Evolutionary conservation across 2,329 filamentous ascomycete species (phyloP).

Genomic region (Mollisia scopiformis): DNA sequence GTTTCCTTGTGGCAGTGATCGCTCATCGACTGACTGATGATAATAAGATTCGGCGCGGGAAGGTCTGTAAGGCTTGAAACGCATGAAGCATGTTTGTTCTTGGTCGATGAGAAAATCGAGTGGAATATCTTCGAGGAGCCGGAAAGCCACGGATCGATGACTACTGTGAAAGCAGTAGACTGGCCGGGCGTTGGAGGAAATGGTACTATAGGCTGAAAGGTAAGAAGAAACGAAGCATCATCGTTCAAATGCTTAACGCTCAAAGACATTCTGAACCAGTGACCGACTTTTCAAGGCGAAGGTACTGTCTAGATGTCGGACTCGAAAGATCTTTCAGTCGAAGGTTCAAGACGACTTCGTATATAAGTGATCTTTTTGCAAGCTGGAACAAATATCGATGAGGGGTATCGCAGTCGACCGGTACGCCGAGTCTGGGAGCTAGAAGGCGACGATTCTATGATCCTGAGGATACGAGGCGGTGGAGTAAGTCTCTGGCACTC

Average conservation of each 20-base stretch:
- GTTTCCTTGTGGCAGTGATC: slow-evolving; percentile 75
- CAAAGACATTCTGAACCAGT: slow-evolving; percentile 55
- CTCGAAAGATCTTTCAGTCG: background rate
- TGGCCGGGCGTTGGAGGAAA: slow-evolving; percentile 37
- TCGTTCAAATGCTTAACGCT: slow-evolving; percentile 66
- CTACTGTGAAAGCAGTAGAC: slow-evolving; percentile 61
- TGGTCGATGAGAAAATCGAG: slow-evolving; percentile 61
- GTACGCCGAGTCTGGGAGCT: background rate
- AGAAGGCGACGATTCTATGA: background rate
- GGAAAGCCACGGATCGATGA: slow-evolving; percentile 73
- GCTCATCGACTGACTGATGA: slow-evolving; percentile 64
- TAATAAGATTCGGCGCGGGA: slow-evolving; percentile 55
- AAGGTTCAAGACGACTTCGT: background rate
- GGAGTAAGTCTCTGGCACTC: background rate
- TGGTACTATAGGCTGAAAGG: slow-evolving; percentile 50
- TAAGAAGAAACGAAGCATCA: slow-evolving; percentile 67
- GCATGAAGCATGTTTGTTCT: slow-evolving; percentile 56
- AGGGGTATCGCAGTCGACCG: background rate
- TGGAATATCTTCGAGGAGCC: slow-evolving; percentile 63
- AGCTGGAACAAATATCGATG: background rate
- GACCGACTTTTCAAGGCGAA: background rate
- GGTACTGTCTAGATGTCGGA: background rate
- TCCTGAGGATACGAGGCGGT: background rate
- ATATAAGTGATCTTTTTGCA: background rate
- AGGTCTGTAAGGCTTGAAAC: slow-evolving; percentile 60